phyloP scores from a whole-genome alignment of 2,329 filamentous ascomycete species.

The Thielaviopsis populi region DNA sequence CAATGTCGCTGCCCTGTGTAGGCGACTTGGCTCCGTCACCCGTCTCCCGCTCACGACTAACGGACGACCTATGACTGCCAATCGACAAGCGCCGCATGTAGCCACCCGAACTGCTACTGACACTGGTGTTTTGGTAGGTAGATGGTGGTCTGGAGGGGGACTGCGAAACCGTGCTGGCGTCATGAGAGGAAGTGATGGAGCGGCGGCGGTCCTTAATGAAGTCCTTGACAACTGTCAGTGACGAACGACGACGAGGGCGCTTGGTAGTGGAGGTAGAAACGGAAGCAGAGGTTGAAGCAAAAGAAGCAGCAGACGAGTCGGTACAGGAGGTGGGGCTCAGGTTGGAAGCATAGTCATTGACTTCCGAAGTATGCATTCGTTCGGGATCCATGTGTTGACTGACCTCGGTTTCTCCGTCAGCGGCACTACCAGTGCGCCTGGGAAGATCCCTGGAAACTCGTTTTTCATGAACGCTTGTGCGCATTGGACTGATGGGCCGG shows the following conservation, averaged over 20 bases:
- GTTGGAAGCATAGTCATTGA: neutral
- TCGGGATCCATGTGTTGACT: conserved; percentile 10
- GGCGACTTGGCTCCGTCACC: conserved; percentile 27
- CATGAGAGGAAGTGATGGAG: conserved; percentile 33
- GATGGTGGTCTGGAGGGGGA: conserved; percentile 36
- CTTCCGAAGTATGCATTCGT: neutral
- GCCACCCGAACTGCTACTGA: conserved; percentile 24
- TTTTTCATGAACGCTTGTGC: conserved; percentile 27
- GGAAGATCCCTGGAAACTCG: conserved; percentile 30
- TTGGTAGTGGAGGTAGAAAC: conserved; percentile 5
- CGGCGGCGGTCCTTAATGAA: conserved; percentile 46
- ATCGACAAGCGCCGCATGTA: conserved; percentile 49
- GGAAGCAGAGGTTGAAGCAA: conserved; percentile 1
- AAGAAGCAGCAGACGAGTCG: conserved; percentile 3
- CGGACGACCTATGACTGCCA: conserved; percentile 42
- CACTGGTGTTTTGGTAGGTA: conserved; percentile 27
- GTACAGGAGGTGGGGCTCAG: neutral
- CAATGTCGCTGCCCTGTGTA: conserved; percentile 13
- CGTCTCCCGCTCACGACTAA: conserved; percentile 29
- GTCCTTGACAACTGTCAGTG: conserved; percentile 42
- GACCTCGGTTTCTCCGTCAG: conserved; percentile 21
- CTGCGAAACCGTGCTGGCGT: conserved; percentile 26
- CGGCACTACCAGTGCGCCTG: conserved; percentile 18
- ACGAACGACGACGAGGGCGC: conserved; percentile 33
- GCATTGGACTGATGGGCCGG: conserved; percentile 9